Base-by-base conservation (phyloP, 257 asterid species). In the Mentha longifolia region DNA sequence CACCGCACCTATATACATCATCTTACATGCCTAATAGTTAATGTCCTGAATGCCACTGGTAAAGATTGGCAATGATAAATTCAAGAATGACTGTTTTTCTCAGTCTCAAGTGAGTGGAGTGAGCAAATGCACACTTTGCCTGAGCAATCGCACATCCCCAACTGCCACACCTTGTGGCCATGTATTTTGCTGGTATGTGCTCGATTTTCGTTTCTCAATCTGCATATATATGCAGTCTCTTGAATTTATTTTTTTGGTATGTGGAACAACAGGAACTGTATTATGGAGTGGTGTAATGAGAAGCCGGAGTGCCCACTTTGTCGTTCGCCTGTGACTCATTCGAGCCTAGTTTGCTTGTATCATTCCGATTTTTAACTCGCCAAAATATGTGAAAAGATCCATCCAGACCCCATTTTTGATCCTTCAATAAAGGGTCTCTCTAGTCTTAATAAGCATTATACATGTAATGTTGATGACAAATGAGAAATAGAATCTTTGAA, bases 201-300 rank as follows among this genome's bases (percentile, higher is more conserved):
- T 76, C 70, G 37, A 43, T 17, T 39, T 51, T 43, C 59, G 69
- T 60, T 17, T 3, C 61, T 55, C 10, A 11, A 39, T 22, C 12
- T 35, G 33, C 10, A 6, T 28, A 5, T 47, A 35, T 35, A 35
- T 6, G 39, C 39, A 9, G 31, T 67, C 50, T 28, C 68, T 56
- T 63, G 30, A 50, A 64, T 55, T 52, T 68, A 25, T 70, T 9
- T 60, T 61, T 50, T 2, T 67, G 7, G 3, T 5, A 7, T 35
- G 39, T 35, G 39, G 39, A 25, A 14, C n/a, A 35, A 79, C 77
- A 95, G 98, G 99, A 95, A 83, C 84, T 92, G 99, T 85, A 86
- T 95, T 33, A 89, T 92, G 98, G 99, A 95, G 68, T 95, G 99
- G 99, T 95, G 99, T 66, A 95, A 95, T 22, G 99, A 95, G 61